Conservation (phyloP, 1,284 basidiomycete species). For the Malassezia brasiliensis region DNA sequence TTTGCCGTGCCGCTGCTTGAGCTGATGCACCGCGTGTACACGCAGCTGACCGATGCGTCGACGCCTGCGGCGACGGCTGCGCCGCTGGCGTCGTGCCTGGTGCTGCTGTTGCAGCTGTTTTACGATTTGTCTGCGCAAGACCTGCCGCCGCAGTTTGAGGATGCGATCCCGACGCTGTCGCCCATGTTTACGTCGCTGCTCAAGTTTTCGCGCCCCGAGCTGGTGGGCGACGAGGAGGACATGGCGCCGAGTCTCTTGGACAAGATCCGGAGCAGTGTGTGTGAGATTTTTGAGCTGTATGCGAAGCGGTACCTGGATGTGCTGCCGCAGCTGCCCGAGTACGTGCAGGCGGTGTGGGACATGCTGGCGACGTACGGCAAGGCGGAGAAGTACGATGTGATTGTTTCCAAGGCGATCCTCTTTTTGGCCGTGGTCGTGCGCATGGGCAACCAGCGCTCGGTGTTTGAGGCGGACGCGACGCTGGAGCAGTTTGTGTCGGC, state of each 20-base stretch:
- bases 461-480: conserved; percentile 59
- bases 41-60: conserved; percentile 46
- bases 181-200: conserved; percentile 34
- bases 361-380: conserved; percentile 68
- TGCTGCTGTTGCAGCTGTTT: conserved; percentile 74
- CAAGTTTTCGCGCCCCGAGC: conserved; percentile 32
- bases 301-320: conserved; percentile 84
- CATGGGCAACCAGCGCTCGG: conserved; percentile 55
- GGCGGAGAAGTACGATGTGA: conserved; percentile 66
- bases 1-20: conserved; percentile 76
- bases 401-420: conserved; percentile 82
- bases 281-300: conserved; percentile 87
- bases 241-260: conserved; percentile 69
- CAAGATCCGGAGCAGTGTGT: conserved; percentile 75
- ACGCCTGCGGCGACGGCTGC: conserved; percentile 42
- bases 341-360: conserved; percentile 85
- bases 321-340: conserved; percentile 65
- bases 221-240: conserved; percentile 59
- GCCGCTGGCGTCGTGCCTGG: conserved; percentile 46
- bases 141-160: conserved; percentile 86
- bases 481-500: conserved; percentile 75
- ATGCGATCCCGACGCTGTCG: conserved; percentile 57
- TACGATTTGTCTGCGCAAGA: conserved; percentile 93
- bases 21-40: conserved; percentile 41
- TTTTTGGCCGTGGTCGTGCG: conserved; percentile 83